A percentile compares a stretch with the other conserved stretches of the same genome.
These are phyloP conservation scores for Prosopis cineraria DNA, from an alignment of 306 rosid genomes.

Conservation along the genomic window DNA sequence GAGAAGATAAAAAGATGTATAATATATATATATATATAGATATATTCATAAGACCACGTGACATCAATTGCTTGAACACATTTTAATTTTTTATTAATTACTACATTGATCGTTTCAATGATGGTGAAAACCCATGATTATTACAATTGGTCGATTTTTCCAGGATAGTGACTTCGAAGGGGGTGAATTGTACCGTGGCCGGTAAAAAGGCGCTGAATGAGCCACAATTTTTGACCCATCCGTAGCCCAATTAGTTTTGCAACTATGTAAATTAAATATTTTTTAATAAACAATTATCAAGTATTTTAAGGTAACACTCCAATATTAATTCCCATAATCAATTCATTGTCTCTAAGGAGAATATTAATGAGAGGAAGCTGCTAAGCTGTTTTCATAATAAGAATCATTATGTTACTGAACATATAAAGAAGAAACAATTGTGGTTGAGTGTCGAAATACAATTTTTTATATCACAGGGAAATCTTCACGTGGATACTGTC, in stretches of 20 bases:
- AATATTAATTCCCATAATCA: not conserved
- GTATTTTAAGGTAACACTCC: not conserved
- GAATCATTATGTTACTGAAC: not conserved
- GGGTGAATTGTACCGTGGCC: not conserved
- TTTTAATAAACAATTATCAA: not conserved
- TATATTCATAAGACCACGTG: conserved; percentile 22
- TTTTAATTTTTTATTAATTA: not conserved
- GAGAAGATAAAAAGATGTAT: not conserved
- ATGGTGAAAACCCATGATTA: not conserved
- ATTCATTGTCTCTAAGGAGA: conserved; percentile 1
- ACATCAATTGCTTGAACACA: not conserved
- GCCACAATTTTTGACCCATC: conserved; percentile 36
- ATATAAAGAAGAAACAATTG: not conserved
- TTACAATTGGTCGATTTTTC: not conserved
- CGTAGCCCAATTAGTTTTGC: not conserved
- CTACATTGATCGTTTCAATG: not conserved
- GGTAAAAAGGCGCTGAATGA: not conserved
- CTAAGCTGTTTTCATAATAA: conserved; percentile 15
- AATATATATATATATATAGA: conserved; percentile 1
- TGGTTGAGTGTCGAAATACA: conserved; percentile 12
- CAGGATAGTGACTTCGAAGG: not conserved
- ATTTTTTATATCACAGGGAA: conserved; percentile 15
- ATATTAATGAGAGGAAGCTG: not conserved
- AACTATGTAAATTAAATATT: not conserved
- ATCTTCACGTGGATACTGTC: conserved; percentile 20